phyloP scores from a whole-genome alignment of 169 alveolate genomes.

The Neospora caninum region DNA sequence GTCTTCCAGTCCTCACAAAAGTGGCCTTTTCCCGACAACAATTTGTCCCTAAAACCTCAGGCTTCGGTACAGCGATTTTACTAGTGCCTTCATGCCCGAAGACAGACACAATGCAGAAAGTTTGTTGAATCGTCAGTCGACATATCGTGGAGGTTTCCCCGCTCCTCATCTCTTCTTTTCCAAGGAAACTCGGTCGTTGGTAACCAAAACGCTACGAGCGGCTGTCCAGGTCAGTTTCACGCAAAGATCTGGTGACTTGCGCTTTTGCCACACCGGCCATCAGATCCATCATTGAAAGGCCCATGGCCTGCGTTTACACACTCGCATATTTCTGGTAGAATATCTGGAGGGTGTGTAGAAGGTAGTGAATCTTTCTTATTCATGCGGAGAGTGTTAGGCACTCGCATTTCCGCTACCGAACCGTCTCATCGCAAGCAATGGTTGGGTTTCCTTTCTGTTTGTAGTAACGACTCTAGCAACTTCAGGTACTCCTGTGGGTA shows the following conservation, averaged over 20 bases:
- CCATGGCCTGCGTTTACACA: not conserved
- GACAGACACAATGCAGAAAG: not conserved
- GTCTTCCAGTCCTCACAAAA: too few relatives aligned
- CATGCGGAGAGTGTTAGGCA: too few relatives aligned
- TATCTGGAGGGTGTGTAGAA: not conserved
- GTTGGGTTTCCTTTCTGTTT: too few relatives aligned
- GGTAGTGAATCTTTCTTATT: not conserved
- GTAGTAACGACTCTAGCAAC: too few relatives aligned
- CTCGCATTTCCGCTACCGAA: too few relatives aligned
- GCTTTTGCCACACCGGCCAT: not conserved
- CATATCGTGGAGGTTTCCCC: constrained; percentile 37
- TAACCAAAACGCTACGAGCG: not conserved
- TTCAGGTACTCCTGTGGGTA: too few relatives aligned
- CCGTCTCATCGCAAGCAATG: too few relatives aligned
- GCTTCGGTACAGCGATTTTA: constrained; percentile 40
- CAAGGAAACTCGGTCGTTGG: constrained; percentile 5
- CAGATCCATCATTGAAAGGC: not conserved
- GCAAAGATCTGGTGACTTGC: not conserved
- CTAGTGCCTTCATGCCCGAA: not conserved
- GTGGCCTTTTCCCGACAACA: too few relatives aligned
- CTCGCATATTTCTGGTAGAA: not conserved
- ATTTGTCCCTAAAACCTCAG: not conserved
- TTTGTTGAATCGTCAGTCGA: not conserved
- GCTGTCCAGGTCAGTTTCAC: not conserved
- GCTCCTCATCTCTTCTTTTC: constrained; percentile 32